Percentiles rank a stretch among this genome's conserved stretches.
These are phyloP conservation scores for Berkeleyomyces rouxiae DNA, from an alignment of 2,329 filamentous ascomycete genomes.

Conservation along the genomic window DNA sequence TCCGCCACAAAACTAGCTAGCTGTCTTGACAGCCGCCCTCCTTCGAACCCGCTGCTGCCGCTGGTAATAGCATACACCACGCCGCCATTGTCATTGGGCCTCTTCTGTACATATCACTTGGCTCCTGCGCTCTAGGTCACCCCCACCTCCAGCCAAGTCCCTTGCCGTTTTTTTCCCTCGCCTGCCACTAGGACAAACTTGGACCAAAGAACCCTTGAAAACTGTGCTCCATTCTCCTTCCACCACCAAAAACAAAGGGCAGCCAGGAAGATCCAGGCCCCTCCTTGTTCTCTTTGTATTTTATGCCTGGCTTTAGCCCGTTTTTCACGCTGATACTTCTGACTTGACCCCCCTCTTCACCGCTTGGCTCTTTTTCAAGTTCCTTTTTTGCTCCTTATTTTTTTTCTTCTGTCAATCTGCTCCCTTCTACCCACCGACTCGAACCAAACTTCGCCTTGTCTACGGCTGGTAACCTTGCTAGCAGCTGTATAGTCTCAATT, in stretches of 20 bases:
- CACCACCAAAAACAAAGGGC: background rate
- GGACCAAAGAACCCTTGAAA: background rate
- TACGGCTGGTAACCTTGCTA: background rate
- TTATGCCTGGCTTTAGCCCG: background rate
- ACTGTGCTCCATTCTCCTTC: background rate
- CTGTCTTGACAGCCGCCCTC: background rate
- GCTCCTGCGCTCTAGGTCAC: background rate
- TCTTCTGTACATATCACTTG: background rate
- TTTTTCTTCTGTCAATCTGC: background rate
- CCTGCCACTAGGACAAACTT: background rate
- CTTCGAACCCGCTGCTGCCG: background rate
- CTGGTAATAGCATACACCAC: background rate
- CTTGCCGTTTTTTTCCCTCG: background rate
- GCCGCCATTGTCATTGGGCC: background rate
- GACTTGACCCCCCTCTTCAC: background rate
- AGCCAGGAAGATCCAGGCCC: background rate
- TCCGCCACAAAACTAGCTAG: background rate
- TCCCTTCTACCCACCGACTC: constrained; percentile 1
- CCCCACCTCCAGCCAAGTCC: constrained; percentile 2
- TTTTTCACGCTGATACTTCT: background rate
- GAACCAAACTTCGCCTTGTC: background rate
- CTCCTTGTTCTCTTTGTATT: background rate
- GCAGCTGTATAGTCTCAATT: background rate
- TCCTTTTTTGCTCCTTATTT: constrained; percentile 5
- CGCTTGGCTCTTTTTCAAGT: constrained; percentile 5